These are phyloP conservation scores for Scheffersomyces cryptocercus DNA, from an alignment of 1,139 yeast genomes.

Conservation along the genomic window DNA sequence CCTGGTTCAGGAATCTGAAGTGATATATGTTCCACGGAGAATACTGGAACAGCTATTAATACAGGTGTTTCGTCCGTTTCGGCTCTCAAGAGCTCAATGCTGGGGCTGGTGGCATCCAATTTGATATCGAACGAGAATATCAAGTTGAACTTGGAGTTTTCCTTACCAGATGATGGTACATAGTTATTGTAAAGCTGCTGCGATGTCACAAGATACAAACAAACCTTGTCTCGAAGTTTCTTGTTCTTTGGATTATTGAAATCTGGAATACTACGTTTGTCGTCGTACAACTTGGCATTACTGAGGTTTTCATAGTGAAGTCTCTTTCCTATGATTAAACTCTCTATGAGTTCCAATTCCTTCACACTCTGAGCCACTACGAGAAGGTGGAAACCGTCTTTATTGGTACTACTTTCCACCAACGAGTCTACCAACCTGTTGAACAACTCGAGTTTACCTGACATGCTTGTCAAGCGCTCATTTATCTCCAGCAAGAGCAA, in stretches of 20 bases:
- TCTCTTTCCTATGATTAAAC: constrained; percentile 61
- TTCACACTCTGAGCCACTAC: constrained; percentile 64
- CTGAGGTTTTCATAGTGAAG: constrained; percentile 60
- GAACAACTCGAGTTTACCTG: constrained; percentile 60
- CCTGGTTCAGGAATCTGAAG: constrained; percentile 29
- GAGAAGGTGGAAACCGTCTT: constrained; percentile 31
- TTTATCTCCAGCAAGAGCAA: constrained; percentile 64
- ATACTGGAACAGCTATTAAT: constrained; percentile 39
- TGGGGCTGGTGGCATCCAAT: constrained; percentile 45
- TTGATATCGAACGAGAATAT: constrained; percentile 62
- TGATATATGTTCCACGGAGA: constrained; percentile 38
- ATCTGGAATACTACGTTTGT: constrained; percentile 17
- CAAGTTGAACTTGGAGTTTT: constrained; percentile 35
- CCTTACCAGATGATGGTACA: constrained; percentile 21
- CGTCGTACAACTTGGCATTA: constrained; percentile 59
- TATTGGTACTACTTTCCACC: constrained; percentile 9
- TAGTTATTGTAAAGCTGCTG: constrained; percentile 43
- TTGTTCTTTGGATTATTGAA: constrained; percentile 2
- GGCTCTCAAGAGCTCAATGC: constrained; percentile 36
- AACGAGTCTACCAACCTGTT: constrained; percentile 49
- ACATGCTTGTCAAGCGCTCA: constrained; percentile 50
- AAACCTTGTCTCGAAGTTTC: constrained; percentile 6
- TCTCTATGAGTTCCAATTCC: constrained; percentile 71
- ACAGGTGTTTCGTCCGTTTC: constrained; percentile 24
- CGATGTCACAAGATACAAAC: constrained; percentile 39